phyloP scores from a whole-genome alignment of 179 eudicot species.

The Spergularia azorica region DNA sequence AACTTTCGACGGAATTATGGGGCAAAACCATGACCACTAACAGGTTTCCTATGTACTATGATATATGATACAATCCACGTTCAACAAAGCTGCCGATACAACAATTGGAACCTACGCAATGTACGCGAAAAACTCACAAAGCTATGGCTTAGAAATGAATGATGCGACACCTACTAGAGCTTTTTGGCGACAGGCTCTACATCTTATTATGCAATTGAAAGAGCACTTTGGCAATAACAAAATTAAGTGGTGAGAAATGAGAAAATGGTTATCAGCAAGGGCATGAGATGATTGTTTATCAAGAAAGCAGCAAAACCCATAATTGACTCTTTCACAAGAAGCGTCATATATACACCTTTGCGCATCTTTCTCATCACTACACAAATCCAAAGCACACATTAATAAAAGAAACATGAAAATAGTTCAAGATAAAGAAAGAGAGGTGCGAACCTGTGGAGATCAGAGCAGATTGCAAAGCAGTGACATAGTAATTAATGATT shows the following conservation, averaged over 20 bases:
- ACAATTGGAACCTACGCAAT: neutral
- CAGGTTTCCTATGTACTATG: neutral
- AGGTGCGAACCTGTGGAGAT: constrained; percentile 50
- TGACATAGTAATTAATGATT: constrained; percentile 59
- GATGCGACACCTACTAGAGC: too few relatives aligned
- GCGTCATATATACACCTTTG: constrained; percentile 72
- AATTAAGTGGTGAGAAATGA: neutral
- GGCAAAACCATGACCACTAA: neutral
- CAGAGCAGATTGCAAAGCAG: constrained; percentile 48
- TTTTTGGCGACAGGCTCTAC: too few relatives aligned
- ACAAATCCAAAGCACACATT: neutral
- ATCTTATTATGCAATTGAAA: neutral
- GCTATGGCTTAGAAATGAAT: too few relatives aligned
- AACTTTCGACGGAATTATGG: neutral
- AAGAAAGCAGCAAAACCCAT: constrained; percentile 70
- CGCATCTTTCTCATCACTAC: constrained; percentile 53
- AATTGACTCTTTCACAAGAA: constrained; percentile 50
- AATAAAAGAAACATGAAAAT: neutral
- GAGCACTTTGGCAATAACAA: neutral
- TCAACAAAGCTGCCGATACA: neutral
- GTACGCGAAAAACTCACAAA: neutral
- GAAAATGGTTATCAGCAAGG: constrained; percentile 47
- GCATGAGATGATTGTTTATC: constrained; percentile 54
- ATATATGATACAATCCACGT: neutral
- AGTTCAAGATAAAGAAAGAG: neutral